Conservation (phyloP, 2,329 filamentous ascomycete genomes). For the Periconia sp. region DNA sequence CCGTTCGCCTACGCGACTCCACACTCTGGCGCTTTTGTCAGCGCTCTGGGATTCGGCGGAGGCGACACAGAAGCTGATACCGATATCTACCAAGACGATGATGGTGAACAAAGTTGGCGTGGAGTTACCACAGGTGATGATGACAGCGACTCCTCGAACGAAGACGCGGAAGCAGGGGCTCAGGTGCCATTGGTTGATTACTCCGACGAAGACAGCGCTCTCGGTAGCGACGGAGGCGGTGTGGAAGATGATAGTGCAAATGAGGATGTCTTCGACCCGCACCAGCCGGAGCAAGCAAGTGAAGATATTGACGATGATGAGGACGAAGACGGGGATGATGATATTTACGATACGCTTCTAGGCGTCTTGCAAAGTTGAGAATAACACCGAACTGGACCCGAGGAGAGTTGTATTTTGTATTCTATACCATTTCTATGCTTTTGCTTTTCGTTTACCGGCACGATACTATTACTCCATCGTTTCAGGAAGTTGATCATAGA, state of each 20-base stretch:
- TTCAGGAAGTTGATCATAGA: too few species aligned
- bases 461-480: too few species aligned
- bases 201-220: conserved; percentile 39
- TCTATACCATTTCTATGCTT: not conserved
- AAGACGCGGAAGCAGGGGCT: conserved; percentile 17
- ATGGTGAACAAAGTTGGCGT: conserved; percentile 33
- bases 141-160: conserved; percentile 14
- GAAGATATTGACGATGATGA: not conserved
- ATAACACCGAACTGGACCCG: not conserved
- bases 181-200: conserved; percentile 39
- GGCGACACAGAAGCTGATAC: conserved; percentile 40
- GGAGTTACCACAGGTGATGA: conserved; percentile 31
- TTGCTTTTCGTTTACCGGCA: not conserved
- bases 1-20: conserved; percentile 75
- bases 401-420: too few species aligned
- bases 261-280: not conserved
- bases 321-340: not conserved
- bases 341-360: conserved; percentile 2
- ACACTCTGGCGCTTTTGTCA: conserved; percentile 55
- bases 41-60: conserved; percentile 24
- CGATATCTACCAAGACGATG: conserved; percentile 34
- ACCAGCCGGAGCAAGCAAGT: not conserved
- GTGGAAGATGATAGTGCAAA: conserved; percentile 16
- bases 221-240: conserved; percentile 23
- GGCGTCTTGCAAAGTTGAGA: not conserved